phyloP scores from a whole-genome alignment of 345 rosid species.

The Boechera stricta region DNA sequence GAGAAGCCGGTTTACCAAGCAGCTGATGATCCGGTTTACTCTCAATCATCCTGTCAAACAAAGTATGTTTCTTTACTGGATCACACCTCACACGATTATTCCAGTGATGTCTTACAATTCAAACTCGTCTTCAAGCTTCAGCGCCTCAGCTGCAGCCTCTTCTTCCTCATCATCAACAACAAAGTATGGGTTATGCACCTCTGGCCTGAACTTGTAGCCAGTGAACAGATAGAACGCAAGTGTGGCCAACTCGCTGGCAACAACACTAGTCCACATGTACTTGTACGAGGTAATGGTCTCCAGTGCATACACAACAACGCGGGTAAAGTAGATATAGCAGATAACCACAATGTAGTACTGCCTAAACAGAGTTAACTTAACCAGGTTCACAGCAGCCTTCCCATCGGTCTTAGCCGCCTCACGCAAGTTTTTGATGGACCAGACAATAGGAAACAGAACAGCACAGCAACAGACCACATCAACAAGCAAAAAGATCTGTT shows the following conservation, averaged over 20 bases:
- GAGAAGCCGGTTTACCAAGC: constrained; percentile 31
- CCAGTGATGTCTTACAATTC: constrained; percentile 59
- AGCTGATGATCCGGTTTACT: constrained; percentile 24
- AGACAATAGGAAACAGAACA: constrained; percentile 88
- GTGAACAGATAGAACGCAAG: constrained; percentile 88
- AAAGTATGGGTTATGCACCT: constrained; percentile 94
- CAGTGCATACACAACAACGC: constrained; percentile 85
- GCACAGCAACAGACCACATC: constrained; percentile 98
- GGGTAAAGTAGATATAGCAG: constrained; percentile 92
- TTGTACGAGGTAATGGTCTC: constrained; percentile 91
- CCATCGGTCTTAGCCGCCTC: constrained; percentile 97
- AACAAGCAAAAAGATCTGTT: constrained; percentile 84
- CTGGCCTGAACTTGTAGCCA: constrained; percentile 88
- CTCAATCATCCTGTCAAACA: constrained; percentile 28
- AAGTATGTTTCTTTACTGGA: background rate
- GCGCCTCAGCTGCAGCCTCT: constrained; percentile 92
- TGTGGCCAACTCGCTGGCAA: constrained; percentile 87
- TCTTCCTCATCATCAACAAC: constrained; percentile 96
- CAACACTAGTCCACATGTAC: constrained; percentile 90
- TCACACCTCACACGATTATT: constrained; percentile 1
- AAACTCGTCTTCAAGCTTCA: constrained; percentile 98
- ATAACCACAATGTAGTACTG: constrained; percentile 96
- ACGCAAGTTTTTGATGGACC: constrained; percentile 95
- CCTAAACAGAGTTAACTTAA: constrained; percentile 90
- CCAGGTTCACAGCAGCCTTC: constrained; percentile 91